Base-by-base conservation (phyloP, 371 early-diverging fungal species). In the Saksenaea oblongispora region DNA sequence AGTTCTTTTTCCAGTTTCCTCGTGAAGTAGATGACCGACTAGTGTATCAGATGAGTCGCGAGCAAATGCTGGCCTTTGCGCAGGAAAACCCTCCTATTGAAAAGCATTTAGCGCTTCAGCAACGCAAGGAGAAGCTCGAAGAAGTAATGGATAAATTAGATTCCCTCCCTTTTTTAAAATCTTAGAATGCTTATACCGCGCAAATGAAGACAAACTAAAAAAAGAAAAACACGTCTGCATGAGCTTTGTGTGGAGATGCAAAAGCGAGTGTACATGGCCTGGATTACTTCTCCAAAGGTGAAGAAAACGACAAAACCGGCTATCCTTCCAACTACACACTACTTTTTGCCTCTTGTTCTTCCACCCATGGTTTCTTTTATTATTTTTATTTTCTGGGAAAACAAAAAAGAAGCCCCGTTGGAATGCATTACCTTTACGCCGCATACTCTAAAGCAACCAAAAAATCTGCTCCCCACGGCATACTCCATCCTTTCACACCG, bases 1-100 rank as follows among this genome's bases (percentile, higher is more conserved):
- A 98, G 75, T 97, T 98, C 82, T 95, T 96, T 74, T 96, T 95
- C 87, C 96, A 96, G 76, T 86, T 98, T 68, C 97, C 97, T 34
- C 80, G 98, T 42, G 94, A 95, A 75, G 89, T 98, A 14, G 98
- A 97, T 71, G 89, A 92, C 63, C 85, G 89, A 58, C 69, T 97
- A 63, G 87, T 90, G 14, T 95, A 96, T 70, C 85, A 88, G 66
- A 79, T 84, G 65, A 83, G 86, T 41, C 86, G 86, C 51, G 70
- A 84, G 41, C 87, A 95, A 69, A 92, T 96, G 61, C 79, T 84
- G 62, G 80, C 84, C 60, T 98, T 98, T 84, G 97, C 97, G 17
- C 75, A 86, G 51, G 95, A 98, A 77, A 97, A 98, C 73, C 95
- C 93, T 0, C 76, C 77, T 1, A 86, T 98, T 18, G 81, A 85